Evolutionary conservation across 148 eudicot species (phyloP), one percentile per base, ranked within the genome.

Genomic region (Persicaria tinctoria): DNA sequence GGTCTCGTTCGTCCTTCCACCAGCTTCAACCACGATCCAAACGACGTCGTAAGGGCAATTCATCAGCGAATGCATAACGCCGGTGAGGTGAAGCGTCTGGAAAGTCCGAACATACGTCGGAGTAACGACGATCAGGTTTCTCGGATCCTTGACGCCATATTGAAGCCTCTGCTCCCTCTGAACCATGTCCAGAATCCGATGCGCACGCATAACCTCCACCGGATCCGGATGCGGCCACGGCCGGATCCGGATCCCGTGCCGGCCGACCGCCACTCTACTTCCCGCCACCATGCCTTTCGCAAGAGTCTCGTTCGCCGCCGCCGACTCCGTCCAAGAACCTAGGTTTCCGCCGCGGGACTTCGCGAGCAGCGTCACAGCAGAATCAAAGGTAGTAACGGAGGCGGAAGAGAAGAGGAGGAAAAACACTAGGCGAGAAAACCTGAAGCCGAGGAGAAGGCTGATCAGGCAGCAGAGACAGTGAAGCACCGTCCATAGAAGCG

Each of bases 191-290:
- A 95, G 81, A 54, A 95, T 89, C 90, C 79, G 75, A 55, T 95
- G 97, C 7, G 98, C 98, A 77, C 87, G 80, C 87, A 89, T 83
- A 27, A 94, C 97, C 86, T 94, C 97, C n/a, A 73, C 81, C 70
- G 96, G 88, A 76, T 92, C 80, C 76, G 98, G 98, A 82, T 95
- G 98, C 20, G 98, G 98, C 98, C 98, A 95, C 6, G 97, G 98
- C 73, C 97, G 82, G 72, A 92, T 86, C 79, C 84, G 55, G 77
- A 95, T 95, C 84, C 97, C 97, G 73, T 95, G 98, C 56, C 98
- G 75, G 16, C 98, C 98, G 0, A 92, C 98, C 66, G 90, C 96
- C 17, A 95, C 98, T 54, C 90, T 48, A 38, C 91, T 88, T 9
- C 81, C 80, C 46, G 83, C 18, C 32, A 64, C 70, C 53, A 6